Evolutionary conservation across 805 yeast species (phyloP).

Genomic region (Ogataea nitratoaversa): DNA sequence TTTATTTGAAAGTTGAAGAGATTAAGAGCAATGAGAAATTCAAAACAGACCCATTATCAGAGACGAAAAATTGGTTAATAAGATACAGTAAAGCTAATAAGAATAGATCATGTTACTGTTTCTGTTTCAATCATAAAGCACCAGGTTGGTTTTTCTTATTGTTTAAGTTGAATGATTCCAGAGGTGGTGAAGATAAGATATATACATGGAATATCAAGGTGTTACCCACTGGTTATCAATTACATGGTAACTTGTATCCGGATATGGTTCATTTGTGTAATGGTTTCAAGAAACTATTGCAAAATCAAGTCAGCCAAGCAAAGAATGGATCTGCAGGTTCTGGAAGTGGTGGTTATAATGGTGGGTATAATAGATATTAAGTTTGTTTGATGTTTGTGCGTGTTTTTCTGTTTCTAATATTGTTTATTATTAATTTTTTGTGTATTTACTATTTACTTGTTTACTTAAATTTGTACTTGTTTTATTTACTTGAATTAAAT

Average conservation of each 20-base stretch:
- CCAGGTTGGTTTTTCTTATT: conserved; percentile 93
- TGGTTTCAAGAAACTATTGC: conserved; percentile 71
- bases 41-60: conserved; percentile 71
- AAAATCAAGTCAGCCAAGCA: conserved; percentile 25
- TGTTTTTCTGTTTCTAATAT: background rate
- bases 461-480: too few relatives aligned
- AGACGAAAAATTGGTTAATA: conserved; percentile 81
- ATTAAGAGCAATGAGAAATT: conserved; percentile 86
- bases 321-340: too few relatives aligned
- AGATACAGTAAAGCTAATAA: conserved; percentile 90
- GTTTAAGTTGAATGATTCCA: conserved; percentile 74
- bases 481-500: too few relatives aligned
- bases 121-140: conserved; percentile 81
- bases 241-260: conserved; percentile 81
- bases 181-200: conserved; percentile 56
- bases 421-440: background rate
- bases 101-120: conserved; percentile 82
- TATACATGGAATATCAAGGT: conserved; percentile 88
- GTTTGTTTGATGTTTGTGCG: background rate
- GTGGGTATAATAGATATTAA: conserved; percentile 8
- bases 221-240: conserved; percentile 79
- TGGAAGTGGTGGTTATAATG: conserved; percentile 11
- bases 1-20: conserved; percentile 77
- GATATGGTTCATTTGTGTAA: conserved; percentile 84
- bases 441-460: too few relatives aligned